Evolutionary conservation across 225 moss, liverwort and hornwort genomes (phyloP), one percentile per base, ranked within the genome.

Genomic region (Takakia lepidozioides): DNA sequence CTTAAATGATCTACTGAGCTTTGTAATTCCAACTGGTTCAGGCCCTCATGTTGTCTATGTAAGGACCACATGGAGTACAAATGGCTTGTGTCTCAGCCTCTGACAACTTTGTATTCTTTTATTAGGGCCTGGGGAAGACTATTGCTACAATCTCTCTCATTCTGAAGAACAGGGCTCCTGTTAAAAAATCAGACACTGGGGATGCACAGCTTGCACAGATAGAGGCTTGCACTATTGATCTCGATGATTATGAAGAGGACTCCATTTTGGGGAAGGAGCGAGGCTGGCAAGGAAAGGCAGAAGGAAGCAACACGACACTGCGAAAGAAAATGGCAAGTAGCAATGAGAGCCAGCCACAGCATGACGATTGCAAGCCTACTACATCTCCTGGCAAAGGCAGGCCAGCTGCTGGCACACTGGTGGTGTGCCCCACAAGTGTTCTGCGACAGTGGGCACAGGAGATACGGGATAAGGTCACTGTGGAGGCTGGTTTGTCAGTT

Each of bases 401-500:
- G 62, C 80, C 87, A 67, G 78, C 85, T 51, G 98, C 87, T 30
- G 98, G 98, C 15, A 98, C 91, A 34, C 91, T 98, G 42, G 85
- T 98, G 54, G 91, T 98, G 1, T 98, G 98, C 63, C 98, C 98
- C 36, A 91, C 91, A 27, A 98, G 98, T 69, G 98, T 98, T 45
- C 25, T 98, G 67, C 80, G 98, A 56, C 98, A 98, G 60, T 98
- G 98, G 98, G 80, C 82, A 41, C 65, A 76, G 50, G 98, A 98
- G 65, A 70, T 98, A 19, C 73, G 76, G 38, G 91, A 91, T 64
- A 98, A 91, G 68, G 98, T 91, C 24, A 55, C 83, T 8, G 18
- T 64, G n/a, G 56, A 51, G 38, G 98, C 91, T 38, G 72, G 59
- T 3, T 48, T 98, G 65, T 62, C 63, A 8, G 80, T 98, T 46